Base-by-base conservation (phyloP, 805 yeast species). In the Hagleromyces aurorensis region DNA sequence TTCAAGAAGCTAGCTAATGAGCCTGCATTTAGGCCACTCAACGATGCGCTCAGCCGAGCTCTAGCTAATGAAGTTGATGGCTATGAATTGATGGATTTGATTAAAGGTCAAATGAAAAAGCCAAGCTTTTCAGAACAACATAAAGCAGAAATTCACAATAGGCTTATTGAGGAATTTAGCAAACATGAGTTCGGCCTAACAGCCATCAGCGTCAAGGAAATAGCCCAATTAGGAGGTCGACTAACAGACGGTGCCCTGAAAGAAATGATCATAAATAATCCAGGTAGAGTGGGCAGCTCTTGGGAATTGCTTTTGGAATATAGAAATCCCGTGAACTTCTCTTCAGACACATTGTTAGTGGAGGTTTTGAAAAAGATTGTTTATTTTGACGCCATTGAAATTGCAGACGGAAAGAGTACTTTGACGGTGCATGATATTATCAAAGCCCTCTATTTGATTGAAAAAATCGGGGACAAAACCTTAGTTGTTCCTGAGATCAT, bases 251-350 rank as follows among this genome's bases (percentile, higher is more conserved):
- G 40, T 3, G 49, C 64, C 1, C 22, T 61, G 3, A 29, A 39
- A 3, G 50, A 57, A 32, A 50, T 70, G 15, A 54, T 70, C 5
- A 46, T 47, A 18, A 37, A 56, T 22, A 73, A 73, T 38, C 75
- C 77, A 3, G 78, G 77, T 8, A 54, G 79, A 33, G 76, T 66
- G 1, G 53, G 55, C 28, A 50, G 61, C n/a, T 62, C 74, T 11
- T 62, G 68, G 64, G 75, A 71, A 29, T 41, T 72, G 7, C 64
- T 63, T 30, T 39, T 50, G 7, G 57, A 57, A 25, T 59, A 50
- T 30, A 29, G 30, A 2, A 22, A 25, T 5, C 6, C 26, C 5
- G 13, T 33, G 6, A 21, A 38, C 9, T 40, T 38, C 3, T 13
- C 38, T 11, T 36, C 47, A 17, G 48, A 59, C 24, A 50, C 41